phyloP scores from a whole-genome alignment of 148 eudicot species.

The Spergularia bocconei region DNA sequence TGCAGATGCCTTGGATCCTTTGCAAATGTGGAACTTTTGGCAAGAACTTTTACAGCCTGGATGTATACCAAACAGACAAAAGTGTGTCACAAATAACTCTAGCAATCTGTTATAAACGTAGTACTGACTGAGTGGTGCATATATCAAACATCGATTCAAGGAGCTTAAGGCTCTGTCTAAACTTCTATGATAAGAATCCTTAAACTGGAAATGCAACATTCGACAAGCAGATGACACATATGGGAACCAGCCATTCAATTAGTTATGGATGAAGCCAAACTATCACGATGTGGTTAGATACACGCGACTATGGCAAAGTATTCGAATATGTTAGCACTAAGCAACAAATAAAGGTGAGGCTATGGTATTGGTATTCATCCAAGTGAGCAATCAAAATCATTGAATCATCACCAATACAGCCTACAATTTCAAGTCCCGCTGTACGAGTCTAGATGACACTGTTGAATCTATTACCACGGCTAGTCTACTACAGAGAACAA shows the following conservation, averaged over 20 bases:
- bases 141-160: neutral
- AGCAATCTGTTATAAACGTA: too few species aligned
- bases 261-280: too few species aligned
- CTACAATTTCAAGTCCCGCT: neutral
- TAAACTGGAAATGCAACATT: too few species aligned
- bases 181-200: too few species aligned
- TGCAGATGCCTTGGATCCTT: slow-evolving; percentile 77
- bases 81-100: neutral
- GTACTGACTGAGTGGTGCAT: neutral
- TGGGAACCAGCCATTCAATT: too few species aligned
- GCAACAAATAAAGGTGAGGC: neutral
- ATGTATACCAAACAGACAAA: slow-evolving; percentile 19
- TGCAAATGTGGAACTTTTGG: slow-evolving; percentile 83
- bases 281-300: too few species aligned
- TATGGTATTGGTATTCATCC: neutral
- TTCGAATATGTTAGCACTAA: too few species aligned
- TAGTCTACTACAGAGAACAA: neutral
- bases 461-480: neutral
- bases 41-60: slow-evolving; percentile 77
- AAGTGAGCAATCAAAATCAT: neutral
- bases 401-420: neutral
- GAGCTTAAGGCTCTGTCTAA: neutral
- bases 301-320: too few species aligned
- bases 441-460: neutral
- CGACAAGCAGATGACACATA: too few species aligned